Conservation (phyloP, 768 basidiomycete genomes). For the Coprinellus aureogranulatus region DNA sequence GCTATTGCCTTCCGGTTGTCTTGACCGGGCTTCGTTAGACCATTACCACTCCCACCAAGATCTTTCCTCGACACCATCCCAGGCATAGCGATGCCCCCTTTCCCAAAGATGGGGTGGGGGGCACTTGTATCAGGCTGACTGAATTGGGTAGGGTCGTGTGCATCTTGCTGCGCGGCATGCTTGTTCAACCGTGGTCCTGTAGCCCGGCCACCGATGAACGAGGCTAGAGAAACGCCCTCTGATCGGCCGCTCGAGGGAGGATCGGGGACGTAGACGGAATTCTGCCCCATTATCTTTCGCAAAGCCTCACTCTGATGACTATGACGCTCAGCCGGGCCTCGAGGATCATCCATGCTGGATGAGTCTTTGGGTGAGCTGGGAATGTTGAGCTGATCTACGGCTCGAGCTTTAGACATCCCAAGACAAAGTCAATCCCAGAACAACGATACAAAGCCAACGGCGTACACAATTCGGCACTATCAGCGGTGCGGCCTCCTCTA, state of each 20-base stretch:
- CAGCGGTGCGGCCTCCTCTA: constrained; percentile 36
- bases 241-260: constrained; percentile 26
- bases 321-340: constrained; percentile 34
- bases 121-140: constrained; percentile 55
- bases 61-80: constrained; percentile 48
- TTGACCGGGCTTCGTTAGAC: constrained; percentile 9
- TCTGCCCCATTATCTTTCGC: constrained; percentile 43
- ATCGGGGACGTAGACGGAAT: constrained; percentile 20
- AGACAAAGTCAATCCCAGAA: background rate
- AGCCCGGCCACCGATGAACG: constrained; percentile 78
- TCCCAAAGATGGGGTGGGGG: constrained; percentile 76
- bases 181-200: constrained; percentile 71
- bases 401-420: constrained; percentile 5
- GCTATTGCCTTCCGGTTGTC: constrained; percentile 8
- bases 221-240: constrained; percentile 68
- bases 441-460: constrained; percentile 2
- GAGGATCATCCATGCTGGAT: constrained; percentile 20
- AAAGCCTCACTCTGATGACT: constrained; percentile 44
- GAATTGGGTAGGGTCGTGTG: constrained; percentile 62
- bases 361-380: constrained; percentile 12
- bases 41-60: constrained; percentile 1
- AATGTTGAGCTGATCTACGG: constrained; percentile 15
- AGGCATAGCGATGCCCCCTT: constrained; percentile 72
- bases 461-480: constrained; percentile 49
- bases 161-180: constrained; percentile 70